Evolutionary conservation across 2,329 filamentous ascomycete species (phyloP).

Genomic region (Beauveria sp.): DNA sequence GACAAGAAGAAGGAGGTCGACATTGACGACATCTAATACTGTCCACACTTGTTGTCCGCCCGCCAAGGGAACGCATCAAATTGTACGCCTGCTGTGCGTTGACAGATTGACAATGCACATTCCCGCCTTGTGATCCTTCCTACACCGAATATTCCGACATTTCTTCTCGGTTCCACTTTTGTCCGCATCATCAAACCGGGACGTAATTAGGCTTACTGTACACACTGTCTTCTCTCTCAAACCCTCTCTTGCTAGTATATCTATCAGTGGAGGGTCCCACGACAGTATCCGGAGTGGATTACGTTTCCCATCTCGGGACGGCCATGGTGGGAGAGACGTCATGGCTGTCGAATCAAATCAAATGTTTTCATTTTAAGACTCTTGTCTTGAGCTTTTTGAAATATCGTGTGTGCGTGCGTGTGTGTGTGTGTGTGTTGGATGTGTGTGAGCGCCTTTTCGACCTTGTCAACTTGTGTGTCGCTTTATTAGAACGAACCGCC

Average conservation of each 20-base stretch:
- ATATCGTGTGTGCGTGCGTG: background rate
- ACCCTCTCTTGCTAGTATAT: slow-evolving; percentile 17
- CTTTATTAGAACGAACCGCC: background rate
- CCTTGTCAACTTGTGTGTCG: background rate
- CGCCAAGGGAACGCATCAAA: background rate
- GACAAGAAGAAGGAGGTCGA: slow-evolving; percentile 70
- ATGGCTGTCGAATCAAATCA: slow-evolving; percentile 29
- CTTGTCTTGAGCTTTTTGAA: background rate
- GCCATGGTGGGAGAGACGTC: slow-evolving; percentile 56
- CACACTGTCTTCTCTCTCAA: slow-evolving; percentile 60
- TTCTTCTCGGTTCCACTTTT: background rate
- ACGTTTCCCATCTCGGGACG: slow-evolving; percentile 14
- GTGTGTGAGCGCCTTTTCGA: background rate
- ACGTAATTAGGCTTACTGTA: background rate
- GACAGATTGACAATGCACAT: background rate
- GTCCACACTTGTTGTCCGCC: background rate
- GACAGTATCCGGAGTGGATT: slow-evolving; percentile 39
- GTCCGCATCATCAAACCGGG: background rate
- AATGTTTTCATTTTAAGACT: background rate
- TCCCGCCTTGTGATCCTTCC: background rate
- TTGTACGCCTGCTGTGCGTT: background rate
- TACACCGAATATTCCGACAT: background rate
- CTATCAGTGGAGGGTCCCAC: slow-evolving; percentile 24
- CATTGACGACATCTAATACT: slow-evolving; percentile 82
- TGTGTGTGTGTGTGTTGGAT: background rate